A percentile compares a stretch with the other conserved stretches of the same genome.
phyloP scores from a whole-genome alignment of 441 rosid species.

The Gossypium aridum region DNA sequence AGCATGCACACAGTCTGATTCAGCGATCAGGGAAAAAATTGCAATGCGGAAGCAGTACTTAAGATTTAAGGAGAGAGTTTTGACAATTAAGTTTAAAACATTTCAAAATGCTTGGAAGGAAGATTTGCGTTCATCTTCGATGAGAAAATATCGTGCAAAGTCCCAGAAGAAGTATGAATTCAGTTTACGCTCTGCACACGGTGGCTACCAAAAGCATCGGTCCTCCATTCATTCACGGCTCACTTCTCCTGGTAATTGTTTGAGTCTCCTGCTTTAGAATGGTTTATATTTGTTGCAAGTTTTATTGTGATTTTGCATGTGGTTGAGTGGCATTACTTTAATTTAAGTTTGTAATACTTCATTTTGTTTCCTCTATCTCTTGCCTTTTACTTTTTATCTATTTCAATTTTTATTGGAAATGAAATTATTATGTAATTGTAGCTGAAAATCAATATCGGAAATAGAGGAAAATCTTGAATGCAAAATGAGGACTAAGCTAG shows the following conservation, averaged over 20 bases:
- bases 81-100: constrained; percentile 75
- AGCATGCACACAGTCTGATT: constrained; percentile 27
- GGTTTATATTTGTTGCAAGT: background rate
- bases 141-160: constrained; percentile 51
- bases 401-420: background rate
- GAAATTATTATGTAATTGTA: background rate
- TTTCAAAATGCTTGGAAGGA: constrained; percentile 86
- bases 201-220: constrained; percentile 54
- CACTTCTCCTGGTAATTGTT: constrained; percentile 61
- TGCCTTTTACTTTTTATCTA: background rate
- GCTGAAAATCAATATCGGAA: background rate
- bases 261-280: background rate
- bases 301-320: background rate
- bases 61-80: constrained; percentile 74
- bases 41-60: constrained; percentile 35
- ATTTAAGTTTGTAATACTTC: background rate
- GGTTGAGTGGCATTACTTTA: background rate
- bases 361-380: background rate
- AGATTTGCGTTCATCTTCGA: constrained; percentile 53
- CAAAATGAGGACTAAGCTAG: background rate
- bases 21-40: constrained; percentile 43
- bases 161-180: constrained; percentile 63
- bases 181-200: constrained; percentile 38
- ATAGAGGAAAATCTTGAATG: background rate
- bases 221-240: constrained; percentile 64